A percentile compares a stretch with the other conserved stretches of the same genome.
Evolutionary conservation across 768 basidiomycete genomes (phyloP).

Genomic region (Amanita fuliginea): DNA sequence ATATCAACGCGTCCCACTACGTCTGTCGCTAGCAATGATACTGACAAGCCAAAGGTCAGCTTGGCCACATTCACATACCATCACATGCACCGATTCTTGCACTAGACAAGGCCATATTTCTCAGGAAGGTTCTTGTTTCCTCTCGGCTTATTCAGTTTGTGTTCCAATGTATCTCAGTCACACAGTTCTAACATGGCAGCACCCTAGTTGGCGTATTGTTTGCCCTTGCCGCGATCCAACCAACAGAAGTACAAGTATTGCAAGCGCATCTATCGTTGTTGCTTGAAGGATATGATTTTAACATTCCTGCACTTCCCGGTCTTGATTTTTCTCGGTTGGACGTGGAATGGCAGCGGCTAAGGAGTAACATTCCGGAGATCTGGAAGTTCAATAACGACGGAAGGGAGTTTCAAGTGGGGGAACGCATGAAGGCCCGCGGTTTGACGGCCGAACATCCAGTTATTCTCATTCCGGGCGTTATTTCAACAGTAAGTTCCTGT

Average conservation of each 20-base stretch:
- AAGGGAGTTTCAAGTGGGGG: slow-evolving; percentile 71
- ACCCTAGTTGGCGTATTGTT: slow-evolving; percentile 51
- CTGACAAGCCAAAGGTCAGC: background rate
- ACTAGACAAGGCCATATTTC: background rate
- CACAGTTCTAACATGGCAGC: background rate
- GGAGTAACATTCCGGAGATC: slow-evolving; percentile 62
- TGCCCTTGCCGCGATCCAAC: slow-evolving; percentile 56
- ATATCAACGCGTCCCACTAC: background rate
- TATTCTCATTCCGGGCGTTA: slow-evolving; percentile 81
- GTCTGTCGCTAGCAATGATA: background rate
- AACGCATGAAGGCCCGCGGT: slow-evolving; percentile 51
- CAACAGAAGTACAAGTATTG: slow-evolving; percentile 54
- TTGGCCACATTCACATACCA: background rate
- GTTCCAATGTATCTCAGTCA: background rate
- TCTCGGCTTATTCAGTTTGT: slow-evolving; percentile 48
- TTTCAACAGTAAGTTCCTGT: slow-evolving; percentile 57
- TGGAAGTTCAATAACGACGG: slow-evolving; percentile 79
- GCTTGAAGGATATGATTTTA: slow-evolving; percentile 62
- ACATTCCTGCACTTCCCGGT: slow-evolving; percentile 49
- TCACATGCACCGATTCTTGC: background rate
- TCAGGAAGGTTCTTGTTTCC: slow-evolving; percentile 56
- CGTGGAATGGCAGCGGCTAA: slow-evolving; percentile 57
- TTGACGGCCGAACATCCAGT: slow-evolving; percentile 67
- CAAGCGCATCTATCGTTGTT: slow-evolving; percentile 57
- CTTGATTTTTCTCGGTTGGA: slow-evolving; percentile 62